A percentile compares a stretch with the other conserved stretches of the same genome.
Conservation (phyloP, 2,329 filamentous ascomycete genomes). For the Penicillium olsonii region DNA sequence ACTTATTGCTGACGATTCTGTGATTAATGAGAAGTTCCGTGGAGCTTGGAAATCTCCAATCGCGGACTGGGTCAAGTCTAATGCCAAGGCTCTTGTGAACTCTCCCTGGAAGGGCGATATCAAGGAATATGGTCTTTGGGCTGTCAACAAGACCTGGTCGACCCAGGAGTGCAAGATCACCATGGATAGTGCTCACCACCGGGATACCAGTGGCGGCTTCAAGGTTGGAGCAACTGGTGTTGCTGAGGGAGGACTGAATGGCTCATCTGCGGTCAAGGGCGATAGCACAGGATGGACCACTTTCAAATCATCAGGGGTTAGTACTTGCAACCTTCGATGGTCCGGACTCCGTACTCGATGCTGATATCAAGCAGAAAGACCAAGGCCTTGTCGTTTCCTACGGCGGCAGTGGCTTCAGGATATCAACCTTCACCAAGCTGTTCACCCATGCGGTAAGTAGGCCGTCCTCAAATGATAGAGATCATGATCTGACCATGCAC, state of each 20-base stretch:
- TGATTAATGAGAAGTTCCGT: background rate
- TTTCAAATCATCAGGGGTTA: background rate
- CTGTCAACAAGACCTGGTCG: background rate
- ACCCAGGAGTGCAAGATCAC: background rate
- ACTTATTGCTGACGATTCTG: background rate
- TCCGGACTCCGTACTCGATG: background rate
- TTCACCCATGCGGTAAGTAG: background rate
- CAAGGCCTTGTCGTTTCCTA: background rate
- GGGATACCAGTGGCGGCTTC: background rate
- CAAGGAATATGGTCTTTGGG: background rate
- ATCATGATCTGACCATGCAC: background rate
- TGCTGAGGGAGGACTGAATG: background rate
- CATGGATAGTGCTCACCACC: background rate
- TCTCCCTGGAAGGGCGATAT: background rate
- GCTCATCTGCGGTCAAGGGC: background rate
- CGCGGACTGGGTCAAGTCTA: background rate
- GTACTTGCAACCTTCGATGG: background rate
- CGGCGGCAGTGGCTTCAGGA: background rate
- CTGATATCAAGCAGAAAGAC: background rate
- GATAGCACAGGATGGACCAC: background rate
- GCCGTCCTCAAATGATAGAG: background rate
- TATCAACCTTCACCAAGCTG: background rate
- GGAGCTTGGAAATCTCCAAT: background rate
- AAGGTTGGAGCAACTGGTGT: background rate
- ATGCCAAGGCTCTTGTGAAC: background rate